phyloP scores from a whole-genome alignment of 23 red algal species.

The Cyanidioschyzon merolae region DNA sequence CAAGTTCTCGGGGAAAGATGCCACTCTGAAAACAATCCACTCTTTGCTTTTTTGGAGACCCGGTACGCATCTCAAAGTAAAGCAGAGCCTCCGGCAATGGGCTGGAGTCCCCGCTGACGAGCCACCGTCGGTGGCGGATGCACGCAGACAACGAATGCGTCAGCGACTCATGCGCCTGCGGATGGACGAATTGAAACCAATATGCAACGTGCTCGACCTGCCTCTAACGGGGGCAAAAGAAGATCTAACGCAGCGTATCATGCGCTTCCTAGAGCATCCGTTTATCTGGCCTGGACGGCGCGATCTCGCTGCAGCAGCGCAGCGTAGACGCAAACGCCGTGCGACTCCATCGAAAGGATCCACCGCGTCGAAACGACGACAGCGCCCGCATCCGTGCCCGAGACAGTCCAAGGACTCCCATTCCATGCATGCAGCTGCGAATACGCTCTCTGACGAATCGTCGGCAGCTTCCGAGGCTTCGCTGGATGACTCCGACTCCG shows the following conservation, averaged over 20 bases:
- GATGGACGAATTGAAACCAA: neutral
- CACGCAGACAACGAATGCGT: neutral
- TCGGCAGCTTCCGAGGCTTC: neutral
- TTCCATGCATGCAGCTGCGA: neutral
- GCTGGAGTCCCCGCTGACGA: neutral
- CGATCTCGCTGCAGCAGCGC: neutral
- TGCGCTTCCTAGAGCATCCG: conserved; percentile 5
- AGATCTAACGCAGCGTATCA: neutral
- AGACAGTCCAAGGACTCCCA: neutral
- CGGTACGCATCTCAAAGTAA: neutral
- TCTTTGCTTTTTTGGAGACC: neutral
- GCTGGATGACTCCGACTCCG: neutral
- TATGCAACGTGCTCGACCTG: neutral
- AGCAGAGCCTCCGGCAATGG: conserved; percentile 12
- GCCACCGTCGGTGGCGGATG: neutral
- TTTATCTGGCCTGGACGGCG: neutral
- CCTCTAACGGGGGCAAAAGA: neutral
- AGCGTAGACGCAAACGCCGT: neutral
- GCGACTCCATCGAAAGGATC: too few relatives aligned
- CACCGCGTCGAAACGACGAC: neutral
- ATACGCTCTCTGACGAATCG: too few relatives aligned
- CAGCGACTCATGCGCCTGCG: neutral
- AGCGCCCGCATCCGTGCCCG: neutral
- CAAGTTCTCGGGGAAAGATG: conserved; percentile 7
- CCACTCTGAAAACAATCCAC: neutral